Percentiles rank a stretch among this genome's conserved stretches.
Conservation (phyloP, 257 asterid species). For the Echium plantagineum region DNA sequence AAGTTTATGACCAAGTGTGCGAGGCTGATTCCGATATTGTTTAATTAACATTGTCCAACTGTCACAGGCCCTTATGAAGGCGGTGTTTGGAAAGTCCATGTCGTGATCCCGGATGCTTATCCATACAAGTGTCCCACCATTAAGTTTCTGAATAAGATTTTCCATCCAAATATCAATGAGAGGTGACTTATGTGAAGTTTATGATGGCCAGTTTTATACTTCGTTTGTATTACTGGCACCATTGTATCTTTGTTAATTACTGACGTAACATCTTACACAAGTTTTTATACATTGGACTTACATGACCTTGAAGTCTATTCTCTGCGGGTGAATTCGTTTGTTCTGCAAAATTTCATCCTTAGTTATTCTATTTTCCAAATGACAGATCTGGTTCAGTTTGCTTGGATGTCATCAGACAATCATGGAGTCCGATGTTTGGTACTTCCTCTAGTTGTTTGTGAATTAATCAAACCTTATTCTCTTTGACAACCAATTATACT, state of each 20-base stretch:
- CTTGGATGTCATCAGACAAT: slow-evolving; percentile 89
- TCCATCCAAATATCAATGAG: slow-evolving; percentile 96
- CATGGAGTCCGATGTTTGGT: slow-evolving; percentile 99
- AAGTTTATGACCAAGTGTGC: background rate
- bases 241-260: background rate
- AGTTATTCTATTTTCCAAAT: slow-evolving; percentile 8
- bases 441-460: slow-evolving; percentile 5
- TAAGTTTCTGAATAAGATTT: slow-evolving; percentile 82
- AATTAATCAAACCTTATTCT: background rate
- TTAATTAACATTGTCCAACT: background rate
- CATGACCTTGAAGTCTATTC: background rate
- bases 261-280: background rate
- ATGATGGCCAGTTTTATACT: background rate
- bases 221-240: background rate
- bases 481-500: background rate
- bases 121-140: slow-evolving; percentile 95
- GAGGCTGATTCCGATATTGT: background rate
- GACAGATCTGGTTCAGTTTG: slow-evolving; percentile 86
- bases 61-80: slow-evolving; percentile 78
- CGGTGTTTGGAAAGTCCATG: slow-evolving; percentile 91
- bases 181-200: slow-evolving; percentile 37
- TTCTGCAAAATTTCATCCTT: background rate
- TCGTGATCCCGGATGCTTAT: slow-evolving; percentile 88
- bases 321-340: background rate
- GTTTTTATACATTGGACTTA: background rate